phyloP scores from a whole-genome alignment of 1,284 basidiomycete genomes.

The Moesziomyces antarcticus region DNA sequence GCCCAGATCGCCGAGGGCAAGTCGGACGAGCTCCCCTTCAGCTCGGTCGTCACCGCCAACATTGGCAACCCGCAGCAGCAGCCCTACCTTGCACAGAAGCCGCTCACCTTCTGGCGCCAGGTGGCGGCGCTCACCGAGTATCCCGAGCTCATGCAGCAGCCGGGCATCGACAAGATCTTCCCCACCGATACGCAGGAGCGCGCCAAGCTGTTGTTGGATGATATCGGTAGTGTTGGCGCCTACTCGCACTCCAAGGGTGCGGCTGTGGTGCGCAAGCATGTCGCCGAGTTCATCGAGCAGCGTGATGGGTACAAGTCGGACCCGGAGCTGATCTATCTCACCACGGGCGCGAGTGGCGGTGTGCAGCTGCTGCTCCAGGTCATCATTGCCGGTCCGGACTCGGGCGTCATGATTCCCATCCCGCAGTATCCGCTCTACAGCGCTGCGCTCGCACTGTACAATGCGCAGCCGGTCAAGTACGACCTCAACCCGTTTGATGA shows the following conservation, averaged over 20 bases:
- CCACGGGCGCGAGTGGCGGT: conserved; percentile 90
- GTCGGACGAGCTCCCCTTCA: conserved; percentile 78
- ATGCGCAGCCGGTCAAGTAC: conserved; percentile 86
- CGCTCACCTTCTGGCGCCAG: conserved; percentile 93
- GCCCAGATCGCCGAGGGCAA: conserved; percentile 68
- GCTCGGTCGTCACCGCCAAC: conserved; percentile 90
- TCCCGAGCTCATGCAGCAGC: conserved; percentile 83
- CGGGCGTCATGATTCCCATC: conserved; percentile 91
- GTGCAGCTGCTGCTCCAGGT: conserved; percentile 87
- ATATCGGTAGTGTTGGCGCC: conserved; percentile 93
- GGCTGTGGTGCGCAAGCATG: conserved; percentile 84
- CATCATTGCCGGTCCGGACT: conserved; percentile 75
- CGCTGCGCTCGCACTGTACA: conserved; percentile 86
- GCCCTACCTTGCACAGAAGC: conserved; percentile 85
- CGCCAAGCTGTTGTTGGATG: conserved; percentile 80
- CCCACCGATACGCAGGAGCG: conserved; percentile 86
- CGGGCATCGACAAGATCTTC: conserved; percentile 76
- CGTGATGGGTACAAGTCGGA: conserved; percentile 75
- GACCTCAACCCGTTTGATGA: conserved; percentile 83
- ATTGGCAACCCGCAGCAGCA: conserved; percentile 98
- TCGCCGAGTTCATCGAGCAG: conserved; percentile 85
- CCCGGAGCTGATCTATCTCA: conserved; percentile 90
- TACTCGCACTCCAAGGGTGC: conserved; percentile 97
- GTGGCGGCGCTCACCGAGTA: conserved; percentile 91
- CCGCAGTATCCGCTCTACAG: conserved; percentile 98